Evolutionary conservation across 331 rosid species (phyloP).

Genomic region (Rosa hybrid): DNA sequence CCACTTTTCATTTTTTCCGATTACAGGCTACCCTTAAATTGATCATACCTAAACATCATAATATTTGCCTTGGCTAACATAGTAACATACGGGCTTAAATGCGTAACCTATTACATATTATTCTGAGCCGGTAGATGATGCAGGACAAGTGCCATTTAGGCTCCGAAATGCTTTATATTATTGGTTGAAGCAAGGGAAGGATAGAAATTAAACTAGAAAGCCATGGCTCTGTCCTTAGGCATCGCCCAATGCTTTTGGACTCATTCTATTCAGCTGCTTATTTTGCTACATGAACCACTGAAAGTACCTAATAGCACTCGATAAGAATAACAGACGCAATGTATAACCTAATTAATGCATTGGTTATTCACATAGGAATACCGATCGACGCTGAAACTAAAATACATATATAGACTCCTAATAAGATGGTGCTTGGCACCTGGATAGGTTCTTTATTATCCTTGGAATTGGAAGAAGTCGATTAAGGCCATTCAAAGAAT

Average conservation of each 20-base stretch:
- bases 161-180: neutral
- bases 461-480: neutral
- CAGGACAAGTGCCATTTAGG: neutral
- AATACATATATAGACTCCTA: neutral
- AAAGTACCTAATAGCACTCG: neutral
- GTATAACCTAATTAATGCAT: neutral
- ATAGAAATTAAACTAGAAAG: neutral
- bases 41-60: neutral
- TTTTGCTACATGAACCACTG: neutral
- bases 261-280: neutral
- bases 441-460: neutral
- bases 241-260: neutral
- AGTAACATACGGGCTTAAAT: neutral
- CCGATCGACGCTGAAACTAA: no score
- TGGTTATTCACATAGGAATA: no score
- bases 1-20: neutral
- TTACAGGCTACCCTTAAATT: neutral
- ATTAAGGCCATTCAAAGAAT: neutral
- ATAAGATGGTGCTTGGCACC: neutral
- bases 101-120: neutral
- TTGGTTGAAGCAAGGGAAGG: neutral
- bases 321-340: neutral
- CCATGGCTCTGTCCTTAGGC: neutral
- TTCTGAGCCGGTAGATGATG: neutral
- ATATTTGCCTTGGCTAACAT: no score